These are phyloP conservation scores for Aegilops umbellulata DNA, from an alignment of 176 grass and related monocot species.

Conservation along the genomic window DNA sequence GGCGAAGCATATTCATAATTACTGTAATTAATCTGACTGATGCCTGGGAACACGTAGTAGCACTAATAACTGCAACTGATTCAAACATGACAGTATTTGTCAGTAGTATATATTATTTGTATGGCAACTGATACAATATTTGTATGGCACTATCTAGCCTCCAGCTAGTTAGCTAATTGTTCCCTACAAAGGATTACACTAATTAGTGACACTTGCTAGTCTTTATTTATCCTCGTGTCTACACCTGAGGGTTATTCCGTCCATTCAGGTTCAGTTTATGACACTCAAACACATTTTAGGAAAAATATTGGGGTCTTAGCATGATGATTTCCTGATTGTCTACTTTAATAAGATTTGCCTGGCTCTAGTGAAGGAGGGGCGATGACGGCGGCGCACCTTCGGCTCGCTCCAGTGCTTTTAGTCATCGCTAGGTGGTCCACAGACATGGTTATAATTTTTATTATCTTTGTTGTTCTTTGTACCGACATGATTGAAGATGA, in stretches of 20 bases:
- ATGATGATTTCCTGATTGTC: no score
- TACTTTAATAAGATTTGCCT: no score
- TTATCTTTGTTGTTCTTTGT: no score
- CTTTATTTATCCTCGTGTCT: background rate
- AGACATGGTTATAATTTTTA: no score
- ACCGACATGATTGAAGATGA: no score
- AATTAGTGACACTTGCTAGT: background rate
- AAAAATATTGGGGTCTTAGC: no score
- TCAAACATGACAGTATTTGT: background rate
- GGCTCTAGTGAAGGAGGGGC: no score
- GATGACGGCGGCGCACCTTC: no score
- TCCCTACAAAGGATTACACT: background rate
- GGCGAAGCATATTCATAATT: conserved; percentile 1
- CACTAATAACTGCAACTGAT: background rate
- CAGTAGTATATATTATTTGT: background rate
- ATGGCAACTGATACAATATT: background rate
- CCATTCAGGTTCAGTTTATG: background rate
- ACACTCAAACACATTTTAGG: no score
- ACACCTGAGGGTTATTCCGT: background rate
- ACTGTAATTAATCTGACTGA: background rate
- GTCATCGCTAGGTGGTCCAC: no score
- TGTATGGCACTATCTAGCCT: background rate
- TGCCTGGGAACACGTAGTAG: background rate
- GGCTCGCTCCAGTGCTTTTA: no score
- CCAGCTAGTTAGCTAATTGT: background rate